Evolutionary conservation across 257 asterid genomes (phyloP).

Genomic region (Nicotiana attenuata): DNA sequence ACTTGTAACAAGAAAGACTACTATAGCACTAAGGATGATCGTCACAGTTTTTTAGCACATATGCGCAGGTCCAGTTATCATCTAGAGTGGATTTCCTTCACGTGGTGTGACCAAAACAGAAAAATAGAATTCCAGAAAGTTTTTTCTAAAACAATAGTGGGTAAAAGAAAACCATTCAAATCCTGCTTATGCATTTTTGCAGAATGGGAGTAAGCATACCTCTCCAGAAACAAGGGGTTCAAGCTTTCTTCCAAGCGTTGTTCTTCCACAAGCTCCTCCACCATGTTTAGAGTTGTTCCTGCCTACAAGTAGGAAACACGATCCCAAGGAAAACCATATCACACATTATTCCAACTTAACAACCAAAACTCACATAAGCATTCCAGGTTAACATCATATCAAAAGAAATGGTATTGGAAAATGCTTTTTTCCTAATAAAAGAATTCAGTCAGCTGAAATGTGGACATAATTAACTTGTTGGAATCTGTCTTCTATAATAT

Average conservation of each 20-base stretch:
- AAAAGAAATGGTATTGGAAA: not conserved
- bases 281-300: constrained; percentile 51
- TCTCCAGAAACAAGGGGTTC: constrained; percentile 48
- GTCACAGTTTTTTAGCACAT: not conserved
- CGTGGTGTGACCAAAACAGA: not conserved
- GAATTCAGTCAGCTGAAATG: not conserved
- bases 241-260: constrained; percentile 25
- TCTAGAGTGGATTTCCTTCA: not conserved
- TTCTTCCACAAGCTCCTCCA: constrained; percentile 79
- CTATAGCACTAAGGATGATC: not conserved
- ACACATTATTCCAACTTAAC: not conserved
- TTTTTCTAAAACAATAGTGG: not conserved
- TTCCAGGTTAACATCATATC: not conserved
- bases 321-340: not conserved
- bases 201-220: constrained; percentile 21
- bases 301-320: constrained; percentile 34
- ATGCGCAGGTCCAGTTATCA: not conserved
- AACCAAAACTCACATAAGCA: not conserved
- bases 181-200: not conserved
- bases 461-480: not conserved
- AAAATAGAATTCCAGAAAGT: not conserved
- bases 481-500: not conserved
- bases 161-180: not conserved
- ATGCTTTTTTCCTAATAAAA: not conserved
- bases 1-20: not conserved